Evolutionary conservation across 805 yeast genomes (phyloP), one percentile per base, ranked within the genome.

Genomic region (Kazachstania taianensis): DNA sequence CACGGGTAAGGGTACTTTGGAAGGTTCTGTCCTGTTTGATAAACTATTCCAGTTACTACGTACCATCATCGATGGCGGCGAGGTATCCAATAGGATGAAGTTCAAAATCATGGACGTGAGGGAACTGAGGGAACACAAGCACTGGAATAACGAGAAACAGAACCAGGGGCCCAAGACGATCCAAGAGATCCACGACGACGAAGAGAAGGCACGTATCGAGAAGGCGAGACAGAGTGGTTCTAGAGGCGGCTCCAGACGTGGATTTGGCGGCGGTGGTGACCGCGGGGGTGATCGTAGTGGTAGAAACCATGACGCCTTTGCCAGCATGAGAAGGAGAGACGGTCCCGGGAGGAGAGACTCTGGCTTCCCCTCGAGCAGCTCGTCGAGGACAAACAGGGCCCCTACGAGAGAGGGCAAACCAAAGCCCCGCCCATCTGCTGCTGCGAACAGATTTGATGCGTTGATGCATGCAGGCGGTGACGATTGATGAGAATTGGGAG

Each of bases 121-220:
- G 53, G 97, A 92, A 54, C 65, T 83, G 52, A 75, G 94, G 63
- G 67, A 61, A 42, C 57, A 61, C 30, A 69, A 67, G 46, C 40
- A 49, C 36, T 92, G 97, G 96, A 58, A 57, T 36, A 71, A 75
- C 38, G 66, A 67, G 45, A 73, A 74, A 51, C 61, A 63, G 32
- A 82, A 79, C 44, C 73, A 75, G 53, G 97, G 97, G 33, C 97
- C 97, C 55, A 87, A 86, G 70, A 87, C 96, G 13, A 79, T 92
- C 49, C 70, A 77, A 37, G 86, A 87, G 61, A 84, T 92, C 51
- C 96, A 89, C 58, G 78, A 75, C 43, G 96, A 85, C 52, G 94
- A 86, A 48, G 70, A 72, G 53, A 65, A 70, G 59, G 73, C 81
- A 46, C 65, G 68, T 46, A 60, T 64, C 39, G 66, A 69, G 53